Evolutionary conservation across 2,329 filamentous ascomycete genomes (phyloP).

Genomic region (Fusarium sororula): DNA sequence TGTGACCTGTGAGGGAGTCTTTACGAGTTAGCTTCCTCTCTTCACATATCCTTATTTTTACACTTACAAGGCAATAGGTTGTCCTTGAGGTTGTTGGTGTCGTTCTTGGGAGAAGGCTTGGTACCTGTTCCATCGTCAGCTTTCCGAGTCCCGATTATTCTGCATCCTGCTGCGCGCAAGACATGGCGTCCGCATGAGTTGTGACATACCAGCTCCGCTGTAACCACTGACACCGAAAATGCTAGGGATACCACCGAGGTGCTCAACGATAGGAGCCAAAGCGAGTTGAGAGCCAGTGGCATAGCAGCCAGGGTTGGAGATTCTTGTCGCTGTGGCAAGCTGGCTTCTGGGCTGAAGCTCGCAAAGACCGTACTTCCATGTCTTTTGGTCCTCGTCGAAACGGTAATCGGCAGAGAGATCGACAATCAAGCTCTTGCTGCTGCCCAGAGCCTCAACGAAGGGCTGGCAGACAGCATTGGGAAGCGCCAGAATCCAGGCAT

Average conservation of each 20-base stretch:
- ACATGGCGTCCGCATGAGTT: neutral
- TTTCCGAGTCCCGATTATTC: neutral
- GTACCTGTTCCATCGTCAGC: constrained; percentile 80
- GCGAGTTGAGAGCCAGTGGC: constrained; percentile 92
- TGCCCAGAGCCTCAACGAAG: constrained; percentile 83
- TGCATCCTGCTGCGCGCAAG: neutral
- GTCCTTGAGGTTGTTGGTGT: constrained; percentile 81
- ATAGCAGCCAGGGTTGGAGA: constrained; percentile 95
- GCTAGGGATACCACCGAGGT: constrained; percentile 81
- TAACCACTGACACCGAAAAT: constrained; percentile 94
- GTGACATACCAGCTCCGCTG: constrained; percentile 74
- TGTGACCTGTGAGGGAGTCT: constrained; percentile 74
- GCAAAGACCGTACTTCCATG: constrained; percentile 83
- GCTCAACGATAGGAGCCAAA: constrained; percentile 80
- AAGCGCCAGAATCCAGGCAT: constrained; percentile 98
- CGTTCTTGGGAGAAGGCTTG: constrained; percentile 94
- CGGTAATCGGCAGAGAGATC: constrained; percentile 98
- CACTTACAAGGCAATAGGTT: constrained; percentile 79
- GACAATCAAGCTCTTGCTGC: constrained; percentile 82
- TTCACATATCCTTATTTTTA: constrained; percentile 46
- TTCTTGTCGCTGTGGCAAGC: constrained; percentile 81
- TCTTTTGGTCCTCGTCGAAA: constrained; percentile 65
- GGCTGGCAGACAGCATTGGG: constrained; percentile 96
- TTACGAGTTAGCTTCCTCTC: constrained; percentile 31
- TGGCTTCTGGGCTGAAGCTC: constrained; percentile 78